phyloP scores from a whole-genome alignment of 768 basidiomycete genomes.

The Amanita phalloides region DNA sequence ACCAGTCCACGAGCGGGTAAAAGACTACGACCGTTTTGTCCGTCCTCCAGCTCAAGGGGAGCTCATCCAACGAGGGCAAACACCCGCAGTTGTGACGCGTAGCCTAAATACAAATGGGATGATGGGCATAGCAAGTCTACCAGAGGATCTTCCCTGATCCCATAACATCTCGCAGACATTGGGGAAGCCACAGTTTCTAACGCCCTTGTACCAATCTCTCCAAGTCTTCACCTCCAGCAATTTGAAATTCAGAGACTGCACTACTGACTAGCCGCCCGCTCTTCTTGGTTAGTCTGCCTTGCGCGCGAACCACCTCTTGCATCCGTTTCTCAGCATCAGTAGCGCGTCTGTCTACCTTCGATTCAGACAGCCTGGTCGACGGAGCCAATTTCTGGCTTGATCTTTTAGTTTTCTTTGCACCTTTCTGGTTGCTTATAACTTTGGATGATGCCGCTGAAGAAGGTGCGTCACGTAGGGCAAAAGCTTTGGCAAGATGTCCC shows the following conservation, averaged over 20 bases:
- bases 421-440: constrained; percentile 11
- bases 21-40: neutral
- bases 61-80: neutral
- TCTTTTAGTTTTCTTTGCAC: constrained; percentile 10
- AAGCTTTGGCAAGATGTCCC: constrained; percentile 89
- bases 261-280: constrained; percentile 64
- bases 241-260: constrained; percentile 70
- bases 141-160: neutral
- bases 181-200: neutral
- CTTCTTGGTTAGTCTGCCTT: constrained; percentile 74
- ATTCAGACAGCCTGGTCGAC: constrained; percentile 8
- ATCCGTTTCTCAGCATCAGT: constrained; percentile 71
- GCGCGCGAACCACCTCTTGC: constrained; percentile 74
- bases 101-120: neutral
- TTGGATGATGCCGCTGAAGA: constrained; percentile 28
- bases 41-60: neutral
- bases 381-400: constrained; percentile 11
- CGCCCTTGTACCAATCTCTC: constrained; percentile 43
- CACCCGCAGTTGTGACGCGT: neutral
- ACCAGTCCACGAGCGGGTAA: neutral
- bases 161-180: neutral
- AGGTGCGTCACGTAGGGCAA: constrained; percentile 83
- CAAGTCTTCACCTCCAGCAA: constrained; percentile 51
- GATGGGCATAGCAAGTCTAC: neutral
- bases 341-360: constrained; percentile 26